Conservation (phyloP, 371 early-diverging fungal genomes). For the Syncephalastrum racemosum region DNA sequence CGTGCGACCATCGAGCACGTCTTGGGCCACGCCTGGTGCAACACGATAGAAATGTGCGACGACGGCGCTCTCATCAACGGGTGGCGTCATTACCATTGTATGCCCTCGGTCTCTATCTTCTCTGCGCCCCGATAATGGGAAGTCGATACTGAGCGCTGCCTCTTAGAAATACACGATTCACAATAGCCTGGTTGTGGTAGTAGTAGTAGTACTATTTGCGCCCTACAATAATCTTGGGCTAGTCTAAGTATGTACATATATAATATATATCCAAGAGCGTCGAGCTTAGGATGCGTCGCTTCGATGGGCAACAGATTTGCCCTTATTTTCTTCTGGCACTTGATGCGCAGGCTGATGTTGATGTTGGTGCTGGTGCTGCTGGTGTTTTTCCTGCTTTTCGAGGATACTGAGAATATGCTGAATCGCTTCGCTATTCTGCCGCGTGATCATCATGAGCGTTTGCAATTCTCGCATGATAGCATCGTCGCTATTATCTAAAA, state of each 20-base stretch:
- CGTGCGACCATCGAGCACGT: constrained; percentile 84
- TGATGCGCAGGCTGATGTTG: no score
- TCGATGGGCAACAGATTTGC: no score
- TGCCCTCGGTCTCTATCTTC: background rate
- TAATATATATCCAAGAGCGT: no score
- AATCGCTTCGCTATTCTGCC: constrained; percentile 59
- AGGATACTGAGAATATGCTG: constrained; percentile 46
- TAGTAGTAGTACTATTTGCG: no score
- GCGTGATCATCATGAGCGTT: constrained; percentile 42
- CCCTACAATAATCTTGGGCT: no score
- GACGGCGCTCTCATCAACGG: constrained; percentile 36
- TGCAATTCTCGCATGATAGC: constrained; percentile 50
- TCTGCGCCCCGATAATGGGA: no score
- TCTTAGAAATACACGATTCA: no score
- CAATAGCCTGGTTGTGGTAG: no score
- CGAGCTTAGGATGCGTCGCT: no score
- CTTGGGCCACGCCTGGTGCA: constrained; percentile 73
- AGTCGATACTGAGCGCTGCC: no score
- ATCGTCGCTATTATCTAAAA: constrained; percentile 23
- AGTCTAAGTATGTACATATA: no score
- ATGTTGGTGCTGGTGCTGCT: background rate
- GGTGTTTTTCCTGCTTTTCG: constrained; percentile 31
- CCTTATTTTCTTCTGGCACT: no score
- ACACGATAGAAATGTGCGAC: constrained; percentile 30
- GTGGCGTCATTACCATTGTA: constrained; percentile 26